These are phyloP conservation scores for Blastocystis sp. DNA, from an alignment of 352 stramenopile species.

Conservation along the genomic window DNA sequence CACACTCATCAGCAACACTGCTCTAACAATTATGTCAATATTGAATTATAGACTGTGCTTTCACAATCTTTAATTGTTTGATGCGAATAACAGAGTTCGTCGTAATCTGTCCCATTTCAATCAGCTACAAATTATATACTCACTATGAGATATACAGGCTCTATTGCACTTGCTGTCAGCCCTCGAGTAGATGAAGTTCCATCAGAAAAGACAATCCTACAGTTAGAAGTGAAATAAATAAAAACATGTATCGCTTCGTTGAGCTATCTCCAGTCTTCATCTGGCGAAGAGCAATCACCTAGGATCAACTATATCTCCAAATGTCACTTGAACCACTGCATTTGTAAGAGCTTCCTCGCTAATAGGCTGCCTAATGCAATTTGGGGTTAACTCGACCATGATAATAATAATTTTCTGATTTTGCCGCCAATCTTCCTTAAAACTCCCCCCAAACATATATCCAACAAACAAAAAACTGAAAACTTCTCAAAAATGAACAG, in stretches of 20 bases:
- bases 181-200: neutral
- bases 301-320: neutral
- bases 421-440: neutral
- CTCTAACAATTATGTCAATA: neutral
- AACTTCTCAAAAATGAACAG: neutral
- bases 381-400: constrained; percentile 6
- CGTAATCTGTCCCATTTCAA: constrained; percentile 3
- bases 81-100: constrained; percentile 30
- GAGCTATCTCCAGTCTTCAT: neutral
- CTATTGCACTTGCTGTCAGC: neutral
- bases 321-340: neutral
- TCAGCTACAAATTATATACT: neutral
- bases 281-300: neutral
- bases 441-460: constrained; percentile 15
- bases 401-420: neutral
- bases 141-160: neutral
- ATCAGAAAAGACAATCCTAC: constrained; percentile 27
- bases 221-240: neutral
- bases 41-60: neutral
- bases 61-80: neutral
- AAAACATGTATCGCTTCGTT: constrained; percentile 31
- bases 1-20: constrained; percentile 7
- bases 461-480: neutral
- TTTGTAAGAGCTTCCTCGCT: neutral
- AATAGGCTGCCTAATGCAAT: neutral